Conservation (phyloP, 2,329 filamentous ascomycete species). For the Cladosporium cucumerinum region DNA sequence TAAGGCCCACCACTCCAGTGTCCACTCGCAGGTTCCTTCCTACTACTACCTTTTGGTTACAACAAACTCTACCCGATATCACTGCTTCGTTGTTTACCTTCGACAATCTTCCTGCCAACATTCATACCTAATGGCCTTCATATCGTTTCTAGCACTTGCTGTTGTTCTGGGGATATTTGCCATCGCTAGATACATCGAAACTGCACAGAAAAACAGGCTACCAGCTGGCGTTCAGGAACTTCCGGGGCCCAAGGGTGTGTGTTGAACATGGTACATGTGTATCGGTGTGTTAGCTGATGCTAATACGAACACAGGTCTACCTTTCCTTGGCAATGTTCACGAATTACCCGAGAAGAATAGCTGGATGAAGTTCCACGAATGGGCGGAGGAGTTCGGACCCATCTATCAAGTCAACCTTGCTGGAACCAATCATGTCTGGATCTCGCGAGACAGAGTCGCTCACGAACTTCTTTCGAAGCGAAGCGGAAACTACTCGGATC, state of each 20-base stretch:
- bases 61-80: background rate
- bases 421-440: slow-evolving; percentile 46
- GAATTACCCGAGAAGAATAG: slow-evolving; percentile 44
- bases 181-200: slow-evolving; percentile 22
- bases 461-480: slow-evolving; percentile 45
- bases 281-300: background rate
- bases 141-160: slow-evolving; percentile 23
- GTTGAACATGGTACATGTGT: background rate
- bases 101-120: background rate
- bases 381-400: slow-evolving; percentile 38
- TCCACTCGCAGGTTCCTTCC: background rate
- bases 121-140: slow-evolving; percentile 19
- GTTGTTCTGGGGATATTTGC: slow-evolving; percentile 29
- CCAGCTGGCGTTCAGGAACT: slow-evolving; percentile 22
- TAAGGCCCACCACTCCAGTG: background rate
- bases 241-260: slow-evolving; percentile 27
- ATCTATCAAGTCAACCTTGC: slow-evolving; percentile 47
- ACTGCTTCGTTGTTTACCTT: background rate
- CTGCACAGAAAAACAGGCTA: slow-evolving; percentile 15
- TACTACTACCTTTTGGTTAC: background rate
- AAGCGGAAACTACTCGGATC: slow-evolving; percentile 45
- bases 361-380: slow-evolving; percentile 47
- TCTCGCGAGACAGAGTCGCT: slow-evolving; percentile 42
- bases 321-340: slow-evolving; percentile 42
- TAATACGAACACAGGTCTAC: slow-evolving; percentile 35